A percentile compares a stretch with the other conserved stretches of the same genome.
Conservation (phyloP, 2,329 filamentous ascomycete species). For the Tolypocladium capitatum region DNA sequence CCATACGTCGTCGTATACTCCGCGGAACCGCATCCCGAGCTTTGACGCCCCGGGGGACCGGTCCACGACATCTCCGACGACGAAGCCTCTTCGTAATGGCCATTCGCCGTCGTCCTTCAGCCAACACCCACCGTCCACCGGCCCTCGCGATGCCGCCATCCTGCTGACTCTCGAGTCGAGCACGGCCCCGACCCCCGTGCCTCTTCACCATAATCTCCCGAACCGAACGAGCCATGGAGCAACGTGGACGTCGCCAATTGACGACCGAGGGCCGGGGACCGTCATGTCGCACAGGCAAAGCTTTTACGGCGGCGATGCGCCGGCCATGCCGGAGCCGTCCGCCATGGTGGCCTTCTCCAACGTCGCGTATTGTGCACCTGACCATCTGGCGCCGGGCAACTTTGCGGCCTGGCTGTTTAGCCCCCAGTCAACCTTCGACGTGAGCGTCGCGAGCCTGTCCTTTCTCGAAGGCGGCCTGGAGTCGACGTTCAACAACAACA, state of each 20-base stretch:
- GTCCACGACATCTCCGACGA: neutral
- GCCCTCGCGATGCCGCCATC: constrained; percentile 33
- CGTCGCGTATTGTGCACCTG: constrained; percentile 15
- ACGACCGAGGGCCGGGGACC: constrained; percentile 17
- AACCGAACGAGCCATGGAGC: constrained; percentile 5
- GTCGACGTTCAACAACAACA: constrained; percentile 36
- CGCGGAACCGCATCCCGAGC: constrained; percentile 36
- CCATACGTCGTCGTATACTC: constrained; percentile 42
- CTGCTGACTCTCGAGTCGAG: constrained; percentile 28
- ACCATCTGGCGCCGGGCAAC: constrained; percentile 25
- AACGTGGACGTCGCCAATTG: constrained; percentile 18
- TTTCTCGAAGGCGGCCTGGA: constrained; percentile 37
- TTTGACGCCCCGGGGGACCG: constrained; percentile 24
- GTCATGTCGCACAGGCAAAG: constrained; percentile 24
- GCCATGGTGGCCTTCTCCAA: constrained; percentile 16
- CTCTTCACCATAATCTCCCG: constrained; percentile 10
- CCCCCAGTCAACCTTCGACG: constrained; percentile 25
- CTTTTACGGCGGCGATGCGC: constrained; percentile 21
- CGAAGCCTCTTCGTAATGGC: neutral
- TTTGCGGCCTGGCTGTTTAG: constrained; percentile 41
- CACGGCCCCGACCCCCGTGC: constrained; percentile 13
- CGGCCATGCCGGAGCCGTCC: constrained; percentile 17
- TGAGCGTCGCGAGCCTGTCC: constrained; percentile 28
- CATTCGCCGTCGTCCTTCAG: neutral
- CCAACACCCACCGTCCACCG: constrained; percentile 11